Conservation (phyloP, 345 rosid species). For the Hibiscus mutabilis region DNA sequence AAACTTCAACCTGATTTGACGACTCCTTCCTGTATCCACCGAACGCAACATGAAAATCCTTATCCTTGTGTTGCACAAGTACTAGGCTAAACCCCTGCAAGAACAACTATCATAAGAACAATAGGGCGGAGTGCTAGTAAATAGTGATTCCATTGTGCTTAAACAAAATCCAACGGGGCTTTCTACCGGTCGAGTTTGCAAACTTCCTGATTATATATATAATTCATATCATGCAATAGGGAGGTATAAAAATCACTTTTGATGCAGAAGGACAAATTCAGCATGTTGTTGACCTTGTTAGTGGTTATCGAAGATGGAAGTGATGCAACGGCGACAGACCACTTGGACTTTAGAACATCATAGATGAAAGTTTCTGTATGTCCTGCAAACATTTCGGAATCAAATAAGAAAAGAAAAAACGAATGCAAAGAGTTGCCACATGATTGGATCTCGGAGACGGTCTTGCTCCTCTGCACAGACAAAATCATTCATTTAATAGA, state of each 20-base stretch:
- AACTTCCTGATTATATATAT: not conserved
- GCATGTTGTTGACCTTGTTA: constrained; percentile 49
- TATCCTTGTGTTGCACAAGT: constrained; percentile 82
- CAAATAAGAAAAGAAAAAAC: not conserved
- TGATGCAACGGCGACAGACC: constrained; percentile 75
- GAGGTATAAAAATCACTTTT: not conserved
- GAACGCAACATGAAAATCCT: constrained; percentile 88
- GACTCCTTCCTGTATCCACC: constrained; percentile 85
- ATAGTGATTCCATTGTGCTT: not conserved
- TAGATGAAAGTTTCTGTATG: constrained; percentile 79
- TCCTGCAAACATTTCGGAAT: constrained; percentile 38
- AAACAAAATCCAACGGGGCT: not conserved
- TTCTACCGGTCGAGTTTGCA: not conserved
- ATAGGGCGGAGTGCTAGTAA: no score
- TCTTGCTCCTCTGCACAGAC: constrained; percentile 61
- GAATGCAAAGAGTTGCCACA: constrained; percentile 55
- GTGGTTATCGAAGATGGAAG: constrained; percentile 65
- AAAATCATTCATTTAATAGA: not conserved
- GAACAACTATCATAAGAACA: constrained; percentile 4
- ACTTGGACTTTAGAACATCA: constrained; percentile 67
- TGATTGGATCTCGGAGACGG: constrained; percentile 89
- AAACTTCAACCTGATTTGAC: constrained; percentile 71
- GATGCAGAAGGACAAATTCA: not conserved
- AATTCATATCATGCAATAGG: not conserved
- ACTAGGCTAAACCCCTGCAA: constrained; percentile 87